Evolutionary conservation across 768 basidiomycete genomes (phyloP), one percentile per base, ranked within the genome.

Genomic region (Scleroderma citrinum): DNA sequence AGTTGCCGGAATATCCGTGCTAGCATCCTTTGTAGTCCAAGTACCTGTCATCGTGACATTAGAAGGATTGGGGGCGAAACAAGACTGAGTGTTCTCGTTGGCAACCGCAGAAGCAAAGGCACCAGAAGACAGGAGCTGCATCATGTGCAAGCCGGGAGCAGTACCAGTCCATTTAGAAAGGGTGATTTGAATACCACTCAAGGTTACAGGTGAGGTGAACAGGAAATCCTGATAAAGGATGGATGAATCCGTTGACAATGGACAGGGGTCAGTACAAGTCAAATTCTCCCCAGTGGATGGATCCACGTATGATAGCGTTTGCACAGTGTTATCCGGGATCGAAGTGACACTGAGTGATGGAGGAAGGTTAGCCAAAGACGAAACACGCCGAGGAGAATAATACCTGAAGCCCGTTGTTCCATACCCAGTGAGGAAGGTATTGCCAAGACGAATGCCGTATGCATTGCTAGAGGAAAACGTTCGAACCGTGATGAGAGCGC

Each of bases 211-310:
- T 7, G 65, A 63, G 44, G 75, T 67, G 64, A 98, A 97, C 36
- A 96, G 70, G 70, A 96, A 99, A 66, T 99, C 96, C 66, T 98
- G 93, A 63, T 92, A 98, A 1, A 80, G 76, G 49, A 97, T 68
- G 11, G 81, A 76, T 3, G 87, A 64, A 63, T 96, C 81, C 39
- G 82, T 82, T 5, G 81, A 81, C 35, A 99, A 74, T 0, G 93
- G 91, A 65, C 96, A 99, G 19, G 74, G 69, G 45, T 76, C 69
- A 8, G 82, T 73, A 68, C 96, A 99, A 0, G 91, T 89, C 54
- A 72, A 67, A 56, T 86, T 90, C 60, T 85, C 72, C 36, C 84
- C 82, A 11, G 84, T 87, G 0, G 71, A 65, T 0, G 89, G 85
- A 64, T 98, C 87, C 29, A 86, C 63, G 62, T 86, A 98, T 26